Conservation (phyloP, 129 eudicot genomes). For the Glebionis coronaria region DNA sequence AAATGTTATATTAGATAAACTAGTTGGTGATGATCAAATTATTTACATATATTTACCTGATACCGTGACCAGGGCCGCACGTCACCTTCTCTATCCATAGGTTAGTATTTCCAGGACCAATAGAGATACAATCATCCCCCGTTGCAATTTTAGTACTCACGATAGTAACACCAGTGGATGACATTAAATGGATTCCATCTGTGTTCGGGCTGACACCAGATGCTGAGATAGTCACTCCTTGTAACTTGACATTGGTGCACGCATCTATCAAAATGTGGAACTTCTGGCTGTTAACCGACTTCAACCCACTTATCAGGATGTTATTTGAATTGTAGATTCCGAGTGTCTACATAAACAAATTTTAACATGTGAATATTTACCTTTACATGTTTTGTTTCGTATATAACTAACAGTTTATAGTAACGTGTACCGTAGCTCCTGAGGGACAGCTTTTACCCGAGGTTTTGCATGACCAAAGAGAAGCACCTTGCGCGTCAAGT, state of each 20-base stretch:
- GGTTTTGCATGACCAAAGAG: slow-evolving; percentile 61
- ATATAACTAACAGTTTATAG: not conserved
- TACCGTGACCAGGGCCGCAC: slow-evolving; percentile 57
- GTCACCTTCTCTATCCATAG: slow-evolving; percentile 32
- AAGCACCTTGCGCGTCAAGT: slow-evolving; percentile 52
- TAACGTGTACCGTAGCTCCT: slow-evolving; percentile 52
- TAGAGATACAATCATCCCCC: slow-evolving; percentile 42
- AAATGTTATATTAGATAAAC: not conserved
- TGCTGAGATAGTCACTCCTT: slow-evolving; percentile 33
- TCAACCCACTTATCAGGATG: slow-evolving; percentile 42
- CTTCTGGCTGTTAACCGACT: slow-evolving; percentile 48
- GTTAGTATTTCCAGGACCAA: slow-evolving; percentile 35
- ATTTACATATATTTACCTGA: slow-evolving; percentile 27
- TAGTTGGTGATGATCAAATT: not conserved
- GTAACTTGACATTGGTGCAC: slow-evolving; percentile 25
- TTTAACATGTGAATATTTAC: no score
- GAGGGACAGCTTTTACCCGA: slow-evolving; percentile 50
- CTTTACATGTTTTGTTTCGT: not conserved
- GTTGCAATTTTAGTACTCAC: slow-evolving; percentile 27
- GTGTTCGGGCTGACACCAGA: slow-evolving; percentile 30
- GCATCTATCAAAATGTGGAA: slow-evolving; percentile 32
- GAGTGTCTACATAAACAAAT: slow-evolving; percentile 17
- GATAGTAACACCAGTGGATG: slow-evolving; percentile 28
- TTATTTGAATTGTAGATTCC: slow-evolving; percentile 37
- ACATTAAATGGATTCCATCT: slow-evolving; percentile 26